Evolutionary conservation across 345 rosid species (phyloP), one percentile per base, ranked within the genome.

Genomic region (Bruguiera sexangula): DNA sequence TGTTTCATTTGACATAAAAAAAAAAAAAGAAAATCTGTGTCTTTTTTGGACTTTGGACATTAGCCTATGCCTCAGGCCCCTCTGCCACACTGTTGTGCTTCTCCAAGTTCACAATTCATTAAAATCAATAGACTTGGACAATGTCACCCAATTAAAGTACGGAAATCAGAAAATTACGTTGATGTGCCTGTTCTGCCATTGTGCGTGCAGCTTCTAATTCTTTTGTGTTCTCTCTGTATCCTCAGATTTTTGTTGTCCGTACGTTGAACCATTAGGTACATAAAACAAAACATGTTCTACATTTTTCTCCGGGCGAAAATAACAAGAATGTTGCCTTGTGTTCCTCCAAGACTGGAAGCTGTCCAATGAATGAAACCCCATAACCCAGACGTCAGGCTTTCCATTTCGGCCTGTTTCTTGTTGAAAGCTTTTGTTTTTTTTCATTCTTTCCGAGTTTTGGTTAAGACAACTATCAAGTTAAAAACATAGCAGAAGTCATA

Each of bases 261-360:
- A 39, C 22, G 39, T 43, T 19, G 18, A 39, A 26, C 68, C 1
- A 8, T 46, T 24, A 16, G 3, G 26, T 32, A 34, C 52, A 11
- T 62, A n/a, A 10, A n/a, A 27, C 5, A 65, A 31, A 63, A 54
- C 19, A 43, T 43, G 16, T 4, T 13, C 50, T 11, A 3, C 5
- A 15, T 43, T 43, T 60, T 62, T 58, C 26, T 1, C 26, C 0
- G 1, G 56, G 67, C 63, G 72, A 59, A 27, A 36, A 24, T 62
- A 50, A n/a, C 67, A 30, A 73, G 37, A 51, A 29, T 19, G 19
- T 15, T 60, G 15, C 64, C 52, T 48, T 54, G 52, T 69, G 48
- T 21, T 54, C 9, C 61, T 66, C 67, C 63, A 60, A 30, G 39
- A 8, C 36, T 65, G 69, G 66, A 64, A 68, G 48, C 3, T 60